These are phyloP conservation scores for Hymenoscyphus scutula DNA, from an alignment of 2,329 filamentous ascomycete species.

Conservation along the genomic window DNA sequence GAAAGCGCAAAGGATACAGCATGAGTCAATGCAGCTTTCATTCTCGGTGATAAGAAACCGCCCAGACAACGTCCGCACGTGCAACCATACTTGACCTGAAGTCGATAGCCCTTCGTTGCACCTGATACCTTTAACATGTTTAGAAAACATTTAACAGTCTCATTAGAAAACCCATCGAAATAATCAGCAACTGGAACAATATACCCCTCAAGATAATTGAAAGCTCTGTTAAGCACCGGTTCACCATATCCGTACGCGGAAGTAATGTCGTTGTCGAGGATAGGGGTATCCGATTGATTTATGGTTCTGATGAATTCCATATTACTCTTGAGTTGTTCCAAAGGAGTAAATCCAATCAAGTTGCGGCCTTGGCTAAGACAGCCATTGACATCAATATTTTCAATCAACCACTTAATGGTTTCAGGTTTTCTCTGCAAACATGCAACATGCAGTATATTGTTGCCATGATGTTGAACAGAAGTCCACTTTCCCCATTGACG, in stretches of 20 bases:
- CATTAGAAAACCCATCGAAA: too few relatives aligned
- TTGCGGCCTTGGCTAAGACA: conserved; percentile 30
- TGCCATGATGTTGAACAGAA: conserved; percentile 14
- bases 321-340: conserved; percentile 35
- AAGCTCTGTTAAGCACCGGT: too few relatives aligned
- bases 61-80: conserved; percentile 40
- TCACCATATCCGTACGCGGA: too few relatives aligned
- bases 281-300: too few relatives aligned
- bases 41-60: conserved; percentile 41
- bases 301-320: too few relatives aligned
- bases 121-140: too few relatives aligned
- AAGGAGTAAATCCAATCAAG: conserved; percentile 36
- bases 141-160: too few relatives aligned
- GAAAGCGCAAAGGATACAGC: too few relatives aligned
- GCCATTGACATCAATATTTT: conserved; percentile 21
- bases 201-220: too few relatives aligned
- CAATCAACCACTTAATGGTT: conserved; percentile 33
- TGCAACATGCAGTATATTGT: conserved; percentile 24
- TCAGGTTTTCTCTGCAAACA: conserved; percentile 18
- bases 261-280: too few relatives aligned
- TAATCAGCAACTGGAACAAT: too few relatives aligned
- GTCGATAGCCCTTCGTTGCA: too few relatives aligned
- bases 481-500: conserved; percentile 11
- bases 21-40: conserved; percentile 34
- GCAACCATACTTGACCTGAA: conserved; percentile 38